Base-by-base conservation (phyloP, 192 early-diverging fungal genomes). In the Obelidium mucronatum region DNA sequence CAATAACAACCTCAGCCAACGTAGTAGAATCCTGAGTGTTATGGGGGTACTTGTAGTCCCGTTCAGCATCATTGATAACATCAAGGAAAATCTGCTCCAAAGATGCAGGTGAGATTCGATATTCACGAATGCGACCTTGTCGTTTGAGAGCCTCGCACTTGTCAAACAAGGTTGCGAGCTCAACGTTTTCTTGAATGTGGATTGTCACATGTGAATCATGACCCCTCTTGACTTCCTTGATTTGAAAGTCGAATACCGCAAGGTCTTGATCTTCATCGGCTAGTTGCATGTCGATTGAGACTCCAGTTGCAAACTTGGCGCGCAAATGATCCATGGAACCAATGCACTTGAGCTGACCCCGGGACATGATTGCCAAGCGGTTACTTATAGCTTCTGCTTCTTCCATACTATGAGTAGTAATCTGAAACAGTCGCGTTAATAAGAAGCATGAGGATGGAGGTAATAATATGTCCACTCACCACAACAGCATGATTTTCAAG, bases 351-450 rank as follows among this genome's bases (percentile, higher is more conserved):
- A 91, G 61, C 34, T 80, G 26, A 31, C 90, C 90, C 3, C 67
- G 52, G 2, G 58, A 60, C 60, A 91, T 48, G 63, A 91, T 84
- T 2, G 80, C 81, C 34, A 90, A 80, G 3, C 81, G 76, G 69
- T 86, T 85, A 19, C 78, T 70, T 0, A 86, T 59, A 11, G 89
- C 88, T 73, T 93, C 92, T 35, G 92, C 92, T 79, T 93, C 92
- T 70, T 93, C 92, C 92, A 93, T 93, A 3, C 84, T 88, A 68
- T 93, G 91, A 4, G 92, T 92, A 1, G 90, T 93, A 39, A 74
- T 54, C 6, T n/a, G n/a, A n/a, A n/a, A n/a, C n/a, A n/a, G n/a
- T n/a, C n/a, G n/a, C n/a, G n/a, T n/a, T n/a, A n/a, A n/a, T n/a
- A n/a, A n/a, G n/a, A n/a, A n/a, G n/a, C n/a, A n/a, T n/a, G n/a